These are phyloP conservation scores for Collybiopsis confluens DNA, from an alignment of 768 basidiomycete genomes.

Conservation along the genomic window DNA sequence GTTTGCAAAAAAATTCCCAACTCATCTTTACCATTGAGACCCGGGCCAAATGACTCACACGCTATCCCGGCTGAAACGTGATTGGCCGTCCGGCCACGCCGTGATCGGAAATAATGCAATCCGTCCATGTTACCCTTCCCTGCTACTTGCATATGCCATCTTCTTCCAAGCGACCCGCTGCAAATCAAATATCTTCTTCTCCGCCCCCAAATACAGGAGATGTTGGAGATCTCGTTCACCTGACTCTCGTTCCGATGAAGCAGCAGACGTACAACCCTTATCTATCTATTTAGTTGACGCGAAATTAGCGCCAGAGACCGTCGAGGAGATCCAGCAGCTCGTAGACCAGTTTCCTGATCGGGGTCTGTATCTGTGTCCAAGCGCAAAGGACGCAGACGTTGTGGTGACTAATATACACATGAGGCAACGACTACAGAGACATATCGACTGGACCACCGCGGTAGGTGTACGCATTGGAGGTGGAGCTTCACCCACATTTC, in stretches of 20 bases:
- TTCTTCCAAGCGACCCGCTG: constrained; percentile 3
- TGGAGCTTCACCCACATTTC: background rate
- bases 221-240: background rate
- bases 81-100: no score
- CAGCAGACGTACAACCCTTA: constrained; percentile 3
- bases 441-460: constrained; percentile 59
- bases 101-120: no score
- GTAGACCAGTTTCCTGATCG: constrained; percentile 24
- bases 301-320: constrained; percentile 16
- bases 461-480: constrained; percentile 36
- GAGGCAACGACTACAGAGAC: constrained; percentile 65
- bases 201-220: background rate
- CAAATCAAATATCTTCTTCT: background rate
- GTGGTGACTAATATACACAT: constrained; percentile 65
- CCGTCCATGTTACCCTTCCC: background rate
- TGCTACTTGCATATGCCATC: background rate
- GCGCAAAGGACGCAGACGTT: constrained; percentile 52
- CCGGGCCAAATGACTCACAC: background rate
- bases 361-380: constrained; percentile 30
- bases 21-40: background rate
- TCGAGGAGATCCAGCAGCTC: constrained; percentile 31
- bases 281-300: constrained; percentile 21
- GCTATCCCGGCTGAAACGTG: background rate
- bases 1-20: background rate
- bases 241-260: background rate